Base-by-base conservation (phyloP, 805 yeast genomes). In the Saturnispora besseyi region DNA sequence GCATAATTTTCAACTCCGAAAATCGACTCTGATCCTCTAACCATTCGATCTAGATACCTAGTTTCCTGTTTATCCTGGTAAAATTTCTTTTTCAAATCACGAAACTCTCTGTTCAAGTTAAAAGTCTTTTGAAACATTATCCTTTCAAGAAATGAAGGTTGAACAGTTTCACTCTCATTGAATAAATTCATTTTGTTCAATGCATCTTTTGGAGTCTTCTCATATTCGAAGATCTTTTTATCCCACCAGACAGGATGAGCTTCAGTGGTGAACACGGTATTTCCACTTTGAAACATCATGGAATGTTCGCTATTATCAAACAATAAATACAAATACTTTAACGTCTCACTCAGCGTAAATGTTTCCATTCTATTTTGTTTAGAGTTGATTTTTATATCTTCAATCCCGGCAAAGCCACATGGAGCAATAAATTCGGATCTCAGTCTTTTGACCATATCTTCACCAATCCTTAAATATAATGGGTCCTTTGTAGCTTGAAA, bases 201-300 rank as follows among this genome's bases (percentile, higher is more conserved):
- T 18, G 55, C 55, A 51, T 70, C 64, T 28, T 63, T 36, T 5
- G 31, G 26, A 8, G 26, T 29, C 26, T 44, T 41, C 28, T 51
- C 48, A 45, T 13, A 51, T 10, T 31, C 22, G n/a, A 15, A 21
- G 4, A 72, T 50, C 5, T 63, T 55, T 5, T 64, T 54, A 44
- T 77, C 77, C 48, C 76, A 71, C 95, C 96, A 87, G 54, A 89
- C 63, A 3, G 96, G 96, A 64, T 90, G 98, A 0, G 90, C 96
- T 59, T 90, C 98, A 0, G 98, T 90, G 11, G 91, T 78, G 64
- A 89, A 84, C 44, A 84, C 65, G 4, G 63, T 53, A 41, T 64
- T 66, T 31, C 70, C 65, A 2, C 65, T 64, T 44, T 53, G 55
- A 26, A 46, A 46, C 3, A 26, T 24, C 2, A 31, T 40, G 2